Evolutionary conservation across 768 basidiomycete species (phyloP).

Genomic region (Lentinula raphanica): DNA sequence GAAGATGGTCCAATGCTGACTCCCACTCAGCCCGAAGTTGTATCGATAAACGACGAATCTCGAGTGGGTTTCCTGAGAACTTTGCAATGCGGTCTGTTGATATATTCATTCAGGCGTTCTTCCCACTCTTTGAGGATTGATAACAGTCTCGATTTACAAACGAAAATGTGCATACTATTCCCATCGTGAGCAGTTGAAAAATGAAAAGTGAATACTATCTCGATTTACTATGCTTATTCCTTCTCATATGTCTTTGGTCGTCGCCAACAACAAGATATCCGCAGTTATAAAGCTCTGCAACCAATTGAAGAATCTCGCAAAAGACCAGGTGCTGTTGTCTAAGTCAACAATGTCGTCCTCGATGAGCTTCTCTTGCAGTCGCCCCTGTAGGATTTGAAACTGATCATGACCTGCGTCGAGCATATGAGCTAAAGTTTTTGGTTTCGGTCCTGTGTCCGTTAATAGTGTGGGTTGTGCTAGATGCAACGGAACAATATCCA

Average conservation of each 20-base stretch:
- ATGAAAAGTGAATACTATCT: no score
- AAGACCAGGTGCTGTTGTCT: not conserved
- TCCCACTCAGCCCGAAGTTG: not conserved
- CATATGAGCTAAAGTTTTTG: not conserved
- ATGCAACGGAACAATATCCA: not conserved
- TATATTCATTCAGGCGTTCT: constrained; percentile 32
- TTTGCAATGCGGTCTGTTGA: not conserved
- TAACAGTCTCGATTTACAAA: not conserved
- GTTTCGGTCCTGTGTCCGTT: not conserved
- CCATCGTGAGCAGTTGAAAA: no score
- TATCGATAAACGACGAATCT: not conserved
- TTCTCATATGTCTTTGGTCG: not conserved
- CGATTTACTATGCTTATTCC: not conserved
- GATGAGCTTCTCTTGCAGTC: not conserved
- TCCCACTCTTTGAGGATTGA: constrained; percentile 49
- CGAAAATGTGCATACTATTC: no score
- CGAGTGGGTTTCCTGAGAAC: not conserved
- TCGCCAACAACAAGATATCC: not conserved
- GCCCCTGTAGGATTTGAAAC: not conserved
- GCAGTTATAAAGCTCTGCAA: not conserved
- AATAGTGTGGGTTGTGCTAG: not conserved
- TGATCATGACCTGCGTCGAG: not conserved
- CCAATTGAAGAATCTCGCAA: not conserved
- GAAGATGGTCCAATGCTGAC: constrained; percentile 4
- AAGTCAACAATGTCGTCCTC: not conserved